These are phyloP conservation scores for Rhododendron kiyosumense DNA, from an alignment of 148 eudicot genomes.

Conservation along the genomic window DNA sequence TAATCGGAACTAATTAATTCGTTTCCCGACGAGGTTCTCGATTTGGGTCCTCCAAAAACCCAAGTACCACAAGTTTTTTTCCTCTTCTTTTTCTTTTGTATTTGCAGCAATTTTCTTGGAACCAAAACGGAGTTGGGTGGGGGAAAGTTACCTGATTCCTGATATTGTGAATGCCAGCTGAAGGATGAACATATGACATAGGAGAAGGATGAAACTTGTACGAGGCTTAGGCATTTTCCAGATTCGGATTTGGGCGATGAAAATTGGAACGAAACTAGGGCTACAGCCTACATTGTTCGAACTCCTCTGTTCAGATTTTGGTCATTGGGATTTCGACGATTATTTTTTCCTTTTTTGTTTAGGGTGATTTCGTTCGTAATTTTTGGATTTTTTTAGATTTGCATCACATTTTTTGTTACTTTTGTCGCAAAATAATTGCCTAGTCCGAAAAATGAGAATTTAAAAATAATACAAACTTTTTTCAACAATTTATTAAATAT, in stretches of 20 bases:
- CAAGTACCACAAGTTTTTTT: not conserved
- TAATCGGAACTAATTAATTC: not conserved
- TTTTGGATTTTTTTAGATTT: no score
- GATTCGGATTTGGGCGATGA: not conserved
- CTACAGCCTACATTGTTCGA: not conserved
- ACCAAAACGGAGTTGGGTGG: not conserved
- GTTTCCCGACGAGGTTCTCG: not conserved
- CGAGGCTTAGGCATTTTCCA: conserved; percentile 11
- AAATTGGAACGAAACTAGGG: not conserved
- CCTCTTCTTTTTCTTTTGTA: no score
- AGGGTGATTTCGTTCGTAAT: no score
- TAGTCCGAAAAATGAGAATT: no score
- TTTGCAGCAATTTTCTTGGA: not conserved
- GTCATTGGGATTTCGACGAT: not conserved
- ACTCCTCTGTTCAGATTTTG: not conserved
- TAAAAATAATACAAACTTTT: no score
- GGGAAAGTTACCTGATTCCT: conserved; percentile 8
- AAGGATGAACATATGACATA: not conserved
- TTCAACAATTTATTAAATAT: no score
- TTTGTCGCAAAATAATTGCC: no score
- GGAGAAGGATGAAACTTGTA: not conserved
- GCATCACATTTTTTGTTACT: no score
- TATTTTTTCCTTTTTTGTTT: no score
- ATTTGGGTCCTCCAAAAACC: not conserved
- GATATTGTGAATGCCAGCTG: not conserved